Percentiles rank a stretch among this genome's conserved stretches.
Evolutionary conservation across 1,139 yeast genomes (phyloP).

Genomic region (Suhomyces kunorum): DNA sequence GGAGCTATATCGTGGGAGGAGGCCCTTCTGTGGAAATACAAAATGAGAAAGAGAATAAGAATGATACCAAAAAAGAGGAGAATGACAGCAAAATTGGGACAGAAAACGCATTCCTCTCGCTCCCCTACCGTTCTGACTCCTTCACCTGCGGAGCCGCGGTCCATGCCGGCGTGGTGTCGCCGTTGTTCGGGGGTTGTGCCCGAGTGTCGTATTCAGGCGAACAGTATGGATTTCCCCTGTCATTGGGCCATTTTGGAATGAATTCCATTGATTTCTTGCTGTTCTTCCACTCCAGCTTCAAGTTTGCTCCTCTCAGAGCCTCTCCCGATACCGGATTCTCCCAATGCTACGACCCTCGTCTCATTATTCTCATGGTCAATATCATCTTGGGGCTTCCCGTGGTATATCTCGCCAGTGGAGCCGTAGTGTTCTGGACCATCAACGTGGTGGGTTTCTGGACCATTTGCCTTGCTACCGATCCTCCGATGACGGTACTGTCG

Average conservation of each 20-base stretch:
- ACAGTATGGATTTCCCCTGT: conserved; percentile 48
- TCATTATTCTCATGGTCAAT: conserved; percentile 56
- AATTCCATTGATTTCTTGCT: conserved; percentile 65
- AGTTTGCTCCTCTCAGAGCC: conserved; percentile 41
- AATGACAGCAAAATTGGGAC: too few species aligned
- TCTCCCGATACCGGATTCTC: conserved; percentile 18
- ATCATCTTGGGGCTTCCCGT: conserved; percentile 61
- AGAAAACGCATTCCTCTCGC: conserved; percentile 10
- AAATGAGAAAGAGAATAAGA: neutral
- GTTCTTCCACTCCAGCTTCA: conserved; percentile 73
- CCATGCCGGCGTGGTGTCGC: conserved; percentile 78
- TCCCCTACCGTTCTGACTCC: conserved; percentile 85
- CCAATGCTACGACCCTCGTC: conserved; percentile 70
- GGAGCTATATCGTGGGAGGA: conserved; percentile 78
- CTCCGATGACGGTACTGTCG: conserved; percentile 66
- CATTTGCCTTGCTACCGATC: conserved; percentile 75
- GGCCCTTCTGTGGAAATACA: conserved; percentile 15
- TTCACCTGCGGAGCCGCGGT: conserved; percentile 89
- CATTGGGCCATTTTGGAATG: conserved; percentile 50
- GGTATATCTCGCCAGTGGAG: conserved; percentile 56
- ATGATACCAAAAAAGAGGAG: neutral
- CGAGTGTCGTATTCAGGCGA: conserved; percentile 59
- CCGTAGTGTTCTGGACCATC: conserved; percentile 61
- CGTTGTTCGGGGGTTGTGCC: conserved; percentile 81
- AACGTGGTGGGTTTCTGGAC: conserved; percentile 85